Evolutionary conservation across 306 rosid species (phyloP), one percentile per base, ranked within the genome.

Genomic region (Ormosia emarginata): DNA sequence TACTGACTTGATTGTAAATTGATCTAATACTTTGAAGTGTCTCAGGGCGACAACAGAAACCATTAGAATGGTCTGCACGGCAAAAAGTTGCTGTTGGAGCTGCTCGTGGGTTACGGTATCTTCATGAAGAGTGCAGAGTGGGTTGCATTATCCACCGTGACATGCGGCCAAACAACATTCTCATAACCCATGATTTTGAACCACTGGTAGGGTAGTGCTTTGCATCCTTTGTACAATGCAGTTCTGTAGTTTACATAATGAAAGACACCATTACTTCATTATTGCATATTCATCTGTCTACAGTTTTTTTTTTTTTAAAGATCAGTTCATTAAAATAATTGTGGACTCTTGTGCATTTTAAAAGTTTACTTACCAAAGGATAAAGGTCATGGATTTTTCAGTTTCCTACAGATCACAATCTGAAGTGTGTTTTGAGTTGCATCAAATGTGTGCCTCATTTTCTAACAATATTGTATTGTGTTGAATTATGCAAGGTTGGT

Each of bases 141-240:
- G 99, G 99, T 78, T 96, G 98, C 85, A 96, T 96, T 74, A 97
- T 96, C 83, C 99, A 96, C 86, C 98, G 98, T 72, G 99, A 96
- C 83, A 93, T 96, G 99, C 87, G 99, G 81, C 99, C 99, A 39
- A 96, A 96, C 88, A 96, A 96, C 93, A 96, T 96, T 78, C 99
- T 96, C 50, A 91, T 96, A 75, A 96, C 99, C 62, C 99, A 96
- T 93, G 99, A 96, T 88, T 96, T 96, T 91, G 97, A 96, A 62
- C 98, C 99, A 66, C 85, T 96, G 93, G 99, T 96, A 88, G 34
- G 67, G 36, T 59, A 63, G 46, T 44, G 17, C 18, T 55, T 71
- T 49, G 52, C 58, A 64, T 50, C 50, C 62, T 4, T 74, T 24
- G 32, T 29, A 24, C 49, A 40, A 61, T 32, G 32, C 8, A 17